Percentiles rank a stretch among this genome's conserved stretches.
Evolutionary conservation across 2,329 filamentous ascomycete genomes (phyloP).

Genomic region (Ceratocystiopsis minuta): DNA sequence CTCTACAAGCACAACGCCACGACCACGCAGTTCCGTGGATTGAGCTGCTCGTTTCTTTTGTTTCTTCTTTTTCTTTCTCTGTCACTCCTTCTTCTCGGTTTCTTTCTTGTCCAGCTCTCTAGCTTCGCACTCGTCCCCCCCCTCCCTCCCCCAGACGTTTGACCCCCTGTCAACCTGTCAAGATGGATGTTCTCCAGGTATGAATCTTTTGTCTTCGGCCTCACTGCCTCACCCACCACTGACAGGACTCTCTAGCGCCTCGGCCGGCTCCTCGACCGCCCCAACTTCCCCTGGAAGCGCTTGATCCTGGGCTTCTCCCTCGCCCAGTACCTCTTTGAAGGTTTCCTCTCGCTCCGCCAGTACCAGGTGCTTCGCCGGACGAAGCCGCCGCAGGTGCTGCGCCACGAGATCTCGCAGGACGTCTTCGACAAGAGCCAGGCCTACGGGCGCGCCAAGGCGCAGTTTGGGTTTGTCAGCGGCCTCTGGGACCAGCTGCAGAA

Average conservation of each 20-base stretch:
- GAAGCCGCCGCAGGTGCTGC: slow-evolving; percentile 68
- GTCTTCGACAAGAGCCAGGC: slow-evolving; percentile 92
- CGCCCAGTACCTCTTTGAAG: slow-evolving; percentile 78
- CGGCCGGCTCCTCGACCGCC: slow-evolving; percentile 72
- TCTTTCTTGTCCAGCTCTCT: no score
- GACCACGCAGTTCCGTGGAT: no score
- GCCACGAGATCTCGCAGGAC: slow-evolving; percentile 72
- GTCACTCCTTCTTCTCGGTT: not conserved
- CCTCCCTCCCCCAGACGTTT: not conserved
- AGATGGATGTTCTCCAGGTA: no score
- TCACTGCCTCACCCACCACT: not conserved
- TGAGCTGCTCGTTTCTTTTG: not conserved
- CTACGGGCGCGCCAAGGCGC: slow-evolving; percentile 89
- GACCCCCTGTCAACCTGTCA: no score
- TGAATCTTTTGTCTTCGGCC: not conserved
- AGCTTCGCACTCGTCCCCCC: no score
- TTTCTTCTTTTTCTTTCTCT: not conserved
- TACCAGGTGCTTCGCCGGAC: slow-evolving; percentile 70
- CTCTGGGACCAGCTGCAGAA: slow-evolving; percentile 81
- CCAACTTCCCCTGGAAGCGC: slow-evolving; percentile 92
- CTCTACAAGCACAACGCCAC: no score
- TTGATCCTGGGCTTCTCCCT: slow-evolving; percentile 89
- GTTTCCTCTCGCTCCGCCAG: slow-evolving; percentile 75
- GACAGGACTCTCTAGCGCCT: slow-evolving; percentile 37
- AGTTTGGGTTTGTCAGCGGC: slow-evolving; percentile 65